Evolutionary conservation across 352 stramenopile species (phyloP), one percentile per base, ranked within the genome.

Genomic region (Blastocystis sp.): DNA sequence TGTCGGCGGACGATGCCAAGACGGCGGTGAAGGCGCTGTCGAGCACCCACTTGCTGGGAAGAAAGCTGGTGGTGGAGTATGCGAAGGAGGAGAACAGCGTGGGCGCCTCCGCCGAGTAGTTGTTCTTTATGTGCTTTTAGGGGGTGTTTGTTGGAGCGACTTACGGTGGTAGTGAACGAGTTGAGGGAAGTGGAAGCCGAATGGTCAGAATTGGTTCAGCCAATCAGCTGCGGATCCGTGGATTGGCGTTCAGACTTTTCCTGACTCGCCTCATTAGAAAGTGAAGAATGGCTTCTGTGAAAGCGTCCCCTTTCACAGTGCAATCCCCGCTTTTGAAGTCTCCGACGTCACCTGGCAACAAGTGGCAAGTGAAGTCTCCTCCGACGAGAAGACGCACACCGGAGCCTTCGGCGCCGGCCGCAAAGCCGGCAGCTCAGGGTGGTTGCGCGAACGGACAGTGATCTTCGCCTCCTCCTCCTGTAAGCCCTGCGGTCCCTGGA

Each of bases 41-140:
- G 7, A 94, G 92, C 86, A 98, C 96, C 28, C 97, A 99, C 91
- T 92, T 99, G 87, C 99, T 99, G 89, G 97, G 97, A 48, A 93
- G 96, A 23, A 96, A 99, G 90, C 93, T 99, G 89, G 96, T 99
- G 17, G 92, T 99, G 77, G 96, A 99, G 91, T 99, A 95, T 95
- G 95, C 96, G 11, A 92, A 94, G 53, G 93, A 96, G 82, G 93
- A 93, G 23, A 65, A 56, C 4, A 81, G 48, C 34, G 71, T 66
- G 71, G 52, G 14, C 2, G 56, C 67, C 3, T 14, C 38, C 17
- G 28, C 45, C 23, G 52, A 81, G 4, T n/a, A 67, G 71, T 48
- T 62, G 52, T 62, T 19, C 17, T 62, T 21, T 79, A 23, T 9
- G 21, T 76, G 7, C 14, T 9, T 76, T 48, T 76, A 76, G 38